Percentiles rank a stretch among this genome's conserved stretches.
phyloP scores from a whole-genome alignment of 257 asterid genomes.

The Datura wrightii region DNA sequence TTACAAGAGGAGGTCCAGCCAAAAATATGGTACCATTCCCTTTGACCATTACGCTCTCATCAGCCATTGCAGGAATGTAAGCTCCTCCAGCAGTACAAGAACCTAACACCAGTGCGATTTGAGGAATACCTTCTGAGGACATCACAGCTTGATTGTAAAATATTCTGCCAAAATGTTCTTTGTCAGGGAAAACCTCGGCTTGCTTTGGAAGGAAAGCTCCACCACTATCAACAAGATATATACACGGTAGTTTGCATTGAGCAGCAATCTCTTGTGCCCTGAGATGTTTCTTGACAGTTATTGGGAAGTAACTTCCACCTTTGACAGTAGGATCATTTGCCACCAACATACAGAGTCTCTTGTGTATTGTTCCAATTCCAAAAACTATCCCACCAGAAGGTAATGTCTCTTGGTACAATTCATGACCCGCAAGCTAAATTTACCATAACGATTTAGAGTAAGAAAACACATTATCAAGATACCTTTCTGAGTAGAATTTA shows the following conservation, averaged over 20 bases:
- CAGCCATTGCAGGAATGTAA: slow-evolving; percentile 99
- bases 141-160: slow-evolving; percentile 91
- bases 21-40: slow-evolving; percentile 98
- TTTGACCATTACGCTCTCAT: slow-evolving; percentile 98
- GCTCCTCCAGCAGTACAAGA: slow-evolving; percentile 99
- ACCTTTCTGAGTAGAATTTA: neutral
- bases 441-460: slow-evolving; percentile 38
- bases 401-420: slow-evolving; percentile 78
- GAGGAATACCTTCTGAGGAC: slow-evolving; percentile 97
- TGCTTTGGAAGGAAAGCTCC: slow-evolving; percentile 99
- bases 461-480: slow-evolving; percentile 20
- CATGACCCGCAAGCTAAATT: slow-evolving; percentile 90
- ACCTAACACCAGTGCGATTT: slow-evolving; percentile 91
- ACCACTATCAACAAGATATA: slow-evolving; percentile 98
- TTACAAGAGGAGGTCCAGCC: slow-evolving; percentile 99
- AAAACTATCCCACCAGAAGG: slow-evolving; percentile 96
- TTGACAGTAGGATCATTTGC: slow-evolving; percentile 98
- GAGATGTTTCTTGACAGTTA: slow-evolving; percentile 95
- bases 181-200: slow-evolving; percentile 97
- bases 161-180: slow-evolving; percentile 91
- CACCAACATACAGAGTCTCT: slow-evolving; percentile 88
- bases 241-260: slow-evolving; percentile 82
- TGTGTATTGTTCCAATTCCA: slow-evolving; percentile 95
- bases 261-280: slow-evolving; percentile 98
- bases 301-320: slow-evolving; percentile 96